phyloP scores from a whole-genome alignment of 2,329 filamentous ascomycete genomes.

The Sporothrix variecibatus region DNA sequence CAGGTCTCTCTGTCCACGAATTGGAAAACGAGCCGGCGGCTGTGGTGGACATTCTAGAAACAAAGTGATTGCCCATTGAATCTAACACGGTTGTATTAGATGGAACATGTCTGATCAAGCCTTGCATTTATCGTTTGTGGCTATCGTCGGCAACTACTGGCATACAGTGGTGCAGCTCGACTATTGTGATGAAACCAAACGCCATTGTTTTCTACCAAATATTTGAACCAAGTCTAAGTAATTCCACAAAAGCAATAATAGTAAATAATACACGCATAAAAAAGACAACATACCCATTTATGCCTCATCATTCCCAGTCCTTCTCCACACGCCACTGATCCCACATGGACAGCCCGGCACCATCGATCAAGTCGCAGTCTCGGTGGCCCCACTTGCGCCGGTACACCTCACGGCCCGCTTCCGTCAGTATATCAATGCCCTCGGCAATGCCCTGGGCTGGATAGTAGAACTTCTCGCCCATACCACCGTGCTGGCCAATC shows the following conservation, averaged over 20 bases:
- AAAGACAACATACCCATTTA: not conserved
- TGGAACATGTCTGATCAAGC: too few relatives aligned
- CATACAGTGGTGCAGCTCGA: too few relatives aligned
- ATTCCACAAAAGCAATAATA: not conserved
- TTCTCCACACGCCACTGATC: slow-evolving; percentile 21
- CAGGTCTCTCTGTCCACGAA: too few relatives aligned
- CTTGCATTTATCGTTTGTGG: too few relatives aligned
- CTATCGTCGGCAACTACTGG: too few relatives aligned
- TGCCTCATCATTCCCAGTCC: not conserved
- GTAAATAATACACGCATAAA: not conserved
- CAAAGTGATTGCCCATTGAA: too few relatives aligned
- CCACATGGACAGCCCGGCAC: slow-evolving; percentile 31
- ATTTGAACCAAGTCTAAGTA: too few relatives aligned
- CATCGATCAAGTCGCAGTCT: slow-evolving; percentile 42
- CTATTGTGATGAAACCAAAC: too few relatives aligned
- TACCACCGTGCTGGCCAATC: slow-evolving; percentile 50
- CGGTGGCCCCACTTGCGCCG: slow-evolving; percentile 47
- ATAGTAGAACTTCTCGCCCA: slow-evolving; percentile 57
- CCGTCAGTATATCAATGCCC: slow-evolving; percentile 48
- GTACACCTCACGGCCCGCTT: slow-evolving; percentile 44
- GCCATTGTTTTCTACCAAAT: too few relatives aligned
- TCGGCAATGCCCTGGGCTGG: slow-evolving; percentile 48
- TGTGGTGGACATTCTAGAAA: too few relatives aligned
- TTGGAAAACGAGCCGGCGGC: too few relatives aligned
- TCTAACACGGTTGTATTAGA: too few relatives aligned